Conservation (phyloP, 2,329 filamentous ascomycete species). For the Blumeria graminis region DNA sequence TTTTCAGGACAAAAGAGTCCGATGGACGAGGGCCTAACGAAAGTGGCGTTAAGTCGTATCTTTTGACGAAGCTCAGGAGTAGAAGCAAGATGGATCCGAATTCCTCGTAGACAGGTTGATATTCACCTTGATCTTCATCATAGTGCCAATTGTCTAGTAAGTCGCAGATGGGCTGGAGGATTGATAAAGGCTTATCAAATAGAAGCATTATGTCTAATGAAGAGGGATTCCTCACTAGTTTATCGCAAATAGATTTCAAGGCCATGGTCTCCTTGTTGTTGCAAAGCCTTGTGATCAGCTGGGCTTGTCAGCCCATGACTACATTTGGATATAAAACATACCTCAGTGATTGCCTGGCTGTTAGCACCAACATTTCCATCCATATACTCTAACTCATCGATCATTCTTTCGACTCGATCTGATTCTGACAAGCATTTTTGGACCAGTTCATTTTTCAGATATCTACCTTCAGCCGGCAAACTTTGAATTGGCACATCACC, state of each 20-base stretch:
- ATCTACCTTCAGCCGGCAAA: slow-evolving; percentile 47
- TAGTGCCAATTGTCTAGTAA: slow-evolving; percentile 59
- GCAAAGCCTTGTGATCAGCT: slow-evolving; percentile 47
- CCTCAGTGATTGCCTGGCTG: slow-evolving; percentile 51
- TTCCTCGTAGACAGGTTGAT: slow-evolving; percentile 68
- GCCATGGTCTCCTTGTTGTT: slow-evolving; percentile 54
- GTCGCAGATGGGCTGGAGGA: slow-evolving; percentile 50
- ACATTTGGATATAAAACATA: slow-evolving; percentile 14
- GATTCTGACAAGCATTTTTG: slow-evolving; percentile 54
- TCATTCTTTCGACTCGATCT: slow-evolving; percentile 48
- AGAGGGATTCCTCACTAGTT: slow-evolving; percentile 47
- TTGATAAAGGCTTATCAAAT: slow-evolving; percentile 44
- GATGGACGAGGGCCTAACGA: slow-evolving; percentile 36
- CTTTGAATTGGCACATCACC: slow-evolving; percentile 68
- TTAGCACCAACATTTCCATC: slow-evolving; percentile 81
- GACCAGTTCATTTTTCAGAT: slow-evolving; percentile 55
- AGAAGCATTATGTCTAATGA: slow-evolving; percentile 53
- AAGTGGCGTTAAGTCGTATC: slow-evolving; percentile 39
- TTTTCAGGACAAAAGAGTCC: slow-evolving; percentile 43
- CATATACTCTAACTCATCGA: slow-evolving; percentile 68
- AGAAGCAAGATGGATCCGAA: slow-evolving; percentile 57
- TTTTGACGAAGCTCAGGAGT: slow-evolving; percentile 48
- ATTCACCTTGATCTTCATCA: slow-evolving; percentile 63
- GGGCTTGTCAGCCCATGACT: slow-evolving; percentile 4
- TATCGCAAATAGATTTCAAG: slow-evolving; percentile 48